A percentile compares a stretch with the other conserved stretches of the same genome.
Conservation (phyloP, 192 early-diverging fungal species). For the Mortierella alpina region DNA sequence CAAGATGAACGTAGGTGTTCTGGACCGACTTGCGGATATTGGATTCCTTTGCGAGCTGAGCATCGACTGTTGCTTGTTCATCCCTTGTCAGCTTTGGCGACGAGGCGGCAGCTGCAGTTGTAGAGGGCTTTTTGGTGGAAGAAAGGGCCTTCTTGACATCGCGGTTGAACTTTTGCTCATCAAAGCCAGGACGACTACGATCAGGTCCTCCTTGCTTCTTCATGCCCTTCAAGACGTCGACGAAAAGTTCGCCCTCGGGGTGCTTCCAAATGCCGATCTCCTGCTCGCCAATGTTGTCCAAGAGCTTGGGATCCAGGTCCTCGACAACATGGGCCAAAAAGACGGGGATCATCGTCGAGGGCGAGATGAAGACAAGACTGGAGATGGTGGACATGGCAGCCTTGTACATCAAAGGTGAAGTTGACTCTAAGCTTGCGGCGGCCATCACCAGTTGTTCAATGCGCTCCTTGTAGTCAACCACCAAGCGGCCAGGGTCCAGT, state of each 20-base stretch:
- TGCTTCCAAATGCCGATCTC: constrained; percentile 81
- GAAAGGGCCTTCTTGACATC: constrained; percentile 76
- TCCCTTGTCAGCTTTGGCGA: constrained; percentile 75
- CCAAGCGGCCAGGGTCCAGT: constrained; percentile 76
- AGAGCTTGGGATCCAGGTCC: constrained; percentile 60
- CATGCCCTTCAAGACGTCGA: constrained; percentile 71
- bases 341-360: constrained; percentile 60
- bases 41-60: constrained; percentile 78
- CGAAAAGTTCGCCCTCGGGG: constrained; percentile 73
- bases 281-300: constrained; percentile 62
- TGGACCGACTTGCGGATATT: constrained; percentile 76
- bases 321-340: constrained; percentile 60
- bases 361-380: constrained; percentile 70
- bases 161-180: constrained; percentile 84
- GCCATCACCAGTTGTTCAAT: constrained; percentile 62
- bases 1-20: constrained; percentile 58
- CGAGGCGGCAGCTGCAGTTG: background rate
- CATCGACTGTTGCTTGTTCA: constrained; percentile 77
- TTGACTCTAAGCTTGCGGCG: constrained; percentile 50
- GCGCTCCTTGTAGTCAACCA: constrained; percentile 47
- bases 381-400: constrained; percentile 74
- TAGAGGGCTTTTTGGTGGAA: constrained; percentile 71
- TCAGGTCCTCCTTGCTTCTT: constrained; percentile 62
- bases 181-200: constrained; percentile 62
- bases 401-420: constrained; percentile 61